Evolutionary conservation across 2,329 filamentous ascomycete genomes (phyloP).

Genomic region (Ophiostoma piceae): DNA sequence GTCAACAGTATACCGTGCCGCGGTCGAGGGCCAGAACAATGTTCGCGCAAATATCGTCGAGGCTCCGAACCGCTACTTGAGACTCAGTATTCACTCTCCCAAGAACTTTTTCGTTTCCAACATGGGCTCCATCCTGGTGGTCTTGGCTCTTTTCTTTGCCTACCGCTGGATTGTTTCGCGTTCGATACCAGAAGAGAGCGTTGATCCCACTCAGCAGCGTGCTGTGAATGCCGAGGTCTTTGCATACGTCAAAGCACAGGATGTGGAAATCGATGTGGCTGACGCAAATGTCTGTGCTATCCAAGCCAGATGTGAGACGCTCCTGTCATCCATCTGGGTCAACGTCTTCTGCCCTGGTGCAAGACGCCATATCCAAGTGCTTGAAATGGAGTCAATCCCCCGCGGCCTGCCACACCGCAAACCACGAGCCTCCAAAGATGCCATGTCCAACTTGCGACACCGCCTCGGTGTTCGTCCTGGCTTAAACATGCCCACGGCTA

Average conservation of each 20-base stretch:
- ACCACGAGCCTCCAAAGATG: background rate
- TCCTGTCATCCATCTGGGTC: constrained; percentile 16
- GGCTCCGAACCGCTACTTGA: background rate
- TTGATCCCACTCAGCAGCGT: background rate
- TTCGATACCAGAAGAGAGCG: background rate
- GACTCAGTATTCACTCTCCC: background rate
- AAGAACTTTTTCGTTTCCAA: background rate
- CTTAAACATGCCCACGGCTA: constrained; percentile 4
- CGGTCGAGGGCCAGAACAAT: background rate
- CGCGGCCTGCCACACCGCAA: background rate
- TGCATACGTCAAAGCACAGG: constrained; percentile 4
- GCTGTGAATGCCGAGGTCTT: constrained; percentile 12
- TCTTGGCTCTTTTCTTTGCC: background rate
- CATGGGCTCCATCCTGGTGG: background rate
- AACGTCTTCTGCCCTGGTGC: constrained; percentile 19
- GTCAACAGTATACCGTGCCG: background rate
- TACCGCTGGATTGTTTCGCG: background rate
- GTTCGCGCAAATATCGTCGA: background rate
- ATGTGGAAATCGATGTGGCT: background rate
- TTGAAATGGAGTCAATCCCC: constrained; percentile 9
- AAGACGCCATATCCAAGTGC: background rate
- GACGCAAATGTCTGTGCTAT: constrained; percentile 6
- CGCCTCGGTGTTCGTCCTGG: constrained; percentile 13
- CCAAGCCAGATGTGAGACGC: background rate
- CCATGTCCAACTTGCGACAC: constrained; percentile 14